Base-by-base conservation (phyloP, 805 yeast genomes). In the Candida incommunis region DNA sequence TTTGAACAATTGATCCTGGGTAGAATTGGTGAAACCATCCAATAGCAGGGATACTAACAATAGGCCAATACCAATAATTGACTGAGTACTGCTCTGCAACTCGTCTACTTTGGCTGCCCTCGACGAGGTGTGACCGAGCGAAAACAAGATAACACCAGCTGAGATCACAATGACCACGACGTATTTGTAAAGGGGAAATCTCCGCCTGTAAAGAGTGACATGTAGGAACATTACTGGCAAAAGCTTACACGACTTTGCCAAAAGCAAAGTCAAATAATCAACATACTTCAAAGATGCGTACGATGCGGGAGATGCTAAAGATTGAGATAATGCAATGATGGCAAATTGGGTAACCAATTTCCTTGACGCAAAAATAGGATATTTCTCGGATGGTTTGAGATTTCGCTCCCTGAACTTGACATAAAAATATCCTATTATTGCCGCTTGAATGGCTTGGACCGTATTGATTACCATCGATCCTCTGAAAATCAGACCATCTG, bases 171-270 rank as follows among this genome's bases (percentile, higher is more conserved):
- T 50, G 0, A 95, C 96, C 18, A 90, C 94, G 15, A 74, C 48
- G 58, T 83, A 83, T 62, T 92, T 92, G 63, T 80, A 77, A 2
- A 62, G 45, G 0, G 96, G 87, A 60, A 85, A 90, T 44, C 63
- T 65, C 3, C 82, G 75, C 40, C 81, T 70, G 63, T 87, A 90
- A 11, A 84, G 54, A 15, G 77, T 52, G 46, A 80, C 65, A 56
- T 87, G 96, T 2, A 92, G 82, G 26, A 83, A 58, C 81, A 92
- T 78, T n/a, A 90, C 95, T 0, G 99, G 99, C 21, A 92, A 76
- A 61, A 92, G 70, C 56, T 92, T 92, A 60, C 97, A 90, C 45
- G 95, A 81, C 59, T 92, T 92, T 18, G 96, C 94, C 49, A 92
- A 70, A 50, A 90, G 72, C 54, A 76, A 81, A 0, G 94, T 82